A percentile compares a stretch with the other conserved stretches of the same genome.
These are phyloP conservation scores for Basidiobolus meristosporus DNA, from an alignment of 371 early-diverging fungal genomes.

Conservation along the genomic window DNA sequence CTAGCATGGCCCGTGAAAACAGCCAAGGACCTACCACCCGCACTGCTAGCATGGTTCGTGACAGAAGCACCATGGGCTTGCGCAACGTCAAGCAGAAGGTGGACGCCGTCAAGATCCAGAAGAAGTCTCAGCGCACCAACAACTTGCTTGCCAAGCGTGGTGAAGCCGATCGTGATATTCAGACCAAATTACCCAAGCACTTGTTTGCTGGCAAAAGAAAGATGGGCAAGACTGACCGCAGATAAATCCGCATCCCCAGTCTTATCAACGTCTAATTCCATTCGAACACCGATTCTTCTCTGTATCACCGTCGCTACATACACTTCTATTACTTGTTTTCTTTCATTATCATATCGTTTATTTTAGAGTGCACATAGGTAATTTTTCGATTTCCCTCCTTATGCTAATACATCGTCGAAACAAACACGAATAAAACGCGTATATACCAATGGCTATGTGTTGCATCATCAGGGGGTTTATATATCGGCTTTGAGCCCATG, in stretches of 20 bases:
- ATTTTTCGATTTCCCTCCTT: too few relatives aligned
- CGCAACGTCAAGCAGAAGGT: conserved; percentile 24
- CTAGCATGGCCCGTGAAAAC: conserved; percentile 27
- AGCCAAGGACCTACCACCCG: not conserved
- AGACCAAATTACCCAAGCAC: conserved; percentile 90
- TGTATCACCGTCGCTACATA: too few relatives aligned
- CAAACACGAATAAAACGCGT: too few relatives aligned
- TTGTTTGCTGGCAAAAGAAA: conserved; percentile 87
- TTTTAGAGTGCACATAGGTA: too few relatives aligned
- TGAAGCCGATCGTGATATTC: conserved; percentile 82
- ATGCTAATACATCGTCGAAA: too few relatives aligned
- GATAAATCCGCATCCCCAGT: conserved; percentile 21
- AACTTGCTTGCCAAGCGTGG: conserved; percentile 72
- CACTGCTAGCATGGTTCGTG: conserved; percentile 13
- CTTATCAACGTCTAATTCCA: not conserved
- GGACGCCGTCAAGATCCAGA: conserved; percentile 56
- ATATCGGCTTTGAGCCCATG: not conserved
- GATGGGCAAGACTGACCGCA: conserved; percentile 62
- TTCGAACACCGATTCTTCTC: not conserved
- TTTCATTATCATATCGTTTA: too few relatives aligned
- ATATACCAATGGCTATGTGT: too few relatives aligned
- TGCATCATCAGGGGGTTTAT: not conserved
- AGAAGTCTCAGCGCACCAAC: conserved; percentile 39
- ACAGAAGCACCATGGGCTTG: conserved; percentile 57
- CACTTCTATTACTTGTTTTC: too few relatives aligned